Base-by-base conservation (phyloP, 208 protist genomes). In the Porcisia deanei region DNA sequence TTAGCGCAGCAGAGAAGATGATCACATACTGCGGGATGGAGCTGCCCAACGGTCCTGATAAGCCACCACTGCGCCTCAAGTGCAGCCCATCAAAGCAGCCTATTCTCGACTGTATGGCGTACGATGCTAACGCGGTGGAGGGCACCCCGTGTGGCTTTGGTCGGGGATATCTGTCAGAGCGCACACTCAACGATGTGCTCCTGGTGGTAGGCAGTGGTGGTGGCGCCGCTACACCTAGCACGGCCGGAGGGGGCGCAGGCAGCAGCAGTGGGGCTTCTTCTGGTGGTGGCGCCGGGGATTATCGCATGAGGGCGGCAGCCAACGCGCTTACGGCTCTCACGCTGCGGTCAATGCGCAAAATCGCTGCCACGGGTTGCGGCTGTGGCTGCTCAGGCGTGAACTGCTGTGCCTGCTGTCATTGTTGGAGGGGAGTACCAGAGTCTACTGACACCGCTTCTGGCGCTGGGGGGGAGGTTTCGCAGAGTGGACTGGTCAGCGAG, bases 41-140 rank as follows among this genome's bases (percentile, higher is more conserved):
- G 84, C 63, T 92, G 49, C 37, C 69, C 43, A 88, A 88, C 76
- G 84, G 84, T 3, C 22, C 73, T 7, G 82, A 75, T 30, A 79
- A 82, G 54, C 83, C 85, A n/a, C 81, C 81, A 54, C 80, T 92
- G 63, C 85, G 88, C 22, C 80, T 92, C 58, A 88, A 90, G 77
- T 90, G 84, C 73, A 84, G 79, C 64, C 61, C 68, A n/a, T 87
- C 82, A 22, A 89, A 88, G 67, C 81, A 88, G 68, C 75, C 84
- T 0, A 92, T 92, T 71, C 80, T 90, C 57, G 85, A 90, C 74
- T 83, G 77, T 45, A 81, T 92, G 63, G 81, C 87, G 66, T 78
- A 88, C 66, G 88, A 92, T 63, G 88, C 88, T 14, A 69, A 90
- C 47, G 77, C 71, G n/a, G 77, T 75, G 18, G 75, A 69, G 30